A percentile compares a stretch with the other conserved stretches of the same genome.
These are phyloP conservation scores for Incumbomyces lentus DNA, from an alignment of 2,329 filamentous ascomycete species.

Conservation along the genomic window DNA sequence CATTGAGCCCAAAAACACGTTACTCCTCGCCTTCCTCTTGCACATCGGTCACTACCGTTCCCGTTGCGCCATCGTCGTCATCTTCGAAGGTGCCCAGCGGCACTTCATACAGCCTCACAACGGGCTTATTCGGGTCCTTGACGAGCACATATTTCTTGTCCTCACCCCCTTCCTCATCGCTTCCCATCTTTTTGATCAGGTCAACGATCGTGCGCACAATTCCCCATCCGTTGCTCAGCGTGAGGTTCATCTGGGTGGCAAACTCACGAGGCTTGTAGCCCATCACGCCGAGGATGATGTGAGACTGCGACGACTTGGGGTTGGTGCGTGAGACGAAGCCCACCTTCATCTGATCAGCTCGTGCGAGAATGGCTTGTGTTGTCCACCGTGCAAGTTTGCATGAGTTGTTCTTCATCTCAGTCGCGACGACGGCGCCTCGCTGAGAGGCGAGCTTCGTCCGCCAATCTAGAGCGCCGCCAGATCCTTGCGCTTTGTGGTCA, in stretches of 20 bases:
- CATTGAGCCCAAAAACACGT: too few species aligned
- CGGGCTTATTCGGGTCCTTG: constrained; percentile 93
- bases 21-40: constrained; percentile 47
- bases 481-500: constrained; percentile 92
- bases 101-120: constrained; percentile 86
- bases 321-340: constrained; percentile 93
- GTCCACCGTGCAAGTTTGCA: constrained; percentile 98
- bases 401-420: constrained; percentile 99
- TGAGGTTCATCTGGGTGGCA: constrained; percentile 94
- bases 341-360: constrained; percentile 98
- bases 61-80: constrained; percentile 55
- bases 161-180: constrained; percentile 27
- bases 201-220: constrained; percentile 97
- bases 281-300: constrained; percentile 88
- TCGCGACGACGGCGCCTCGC: constrained; percentile 92
- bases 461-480: constrained; percentile 93
- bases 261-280: constrained; percentile 98
- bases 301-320: constrained; percentile 84
- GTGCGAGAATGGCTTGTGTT: constrained; percentile 88
- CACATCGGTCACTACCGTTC: constrained; percentile 44
- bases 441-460: constrained; percentile 86
- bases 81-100: constrained; percentile 84
- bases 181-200: constrained; percentile 44
- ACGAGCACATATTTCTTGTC: constrained; percentile 45
- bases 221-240: constrained; percentile 94